Evolutionary conservation across 768 basidiomycete genomes (phyloP).

Genomic region (Suillus discolor): DNA sequence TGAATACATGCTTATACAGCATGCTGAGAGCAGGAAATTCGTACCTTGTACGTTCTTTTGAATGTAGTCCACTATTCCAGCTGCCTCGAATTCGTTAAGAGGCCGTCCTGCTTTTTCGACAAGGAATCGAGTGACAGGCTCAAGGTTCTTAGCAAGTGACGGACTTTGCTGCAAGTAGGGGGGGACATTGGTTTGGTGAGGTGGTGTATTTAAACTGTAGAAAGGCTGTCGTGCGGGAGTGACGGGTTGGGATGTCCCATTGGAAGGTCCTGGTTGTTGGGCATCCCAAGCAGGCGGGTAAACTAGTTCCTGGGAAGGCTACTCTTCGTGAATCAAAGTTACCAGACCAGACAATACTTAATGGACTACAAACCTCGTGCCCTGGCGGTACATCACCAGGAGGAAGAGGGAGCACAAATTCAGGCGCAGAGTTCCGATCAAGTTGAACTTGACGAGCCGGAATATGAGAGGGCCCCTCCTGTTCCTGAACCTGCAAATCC

Average conservation of each 20-base stretch:
- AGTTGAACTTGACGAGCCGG: conserved; percentile 28
- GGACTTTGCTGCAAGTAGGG: conserved; percentile 12
- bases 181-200: background rate
- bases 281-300: conserved; percentile 15
- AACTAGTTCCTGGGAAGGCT: conserved; percentile 3
- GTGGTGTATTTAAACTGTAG: conserved; percentile 18
- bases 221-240: conserved; percentile 15
- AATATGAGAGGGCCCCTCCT: conserved; percentile 25
- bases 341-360: background rate
- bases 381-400: conserved; percentile 10
- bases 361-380: conserved; percentile 1
- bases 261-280: conserved; percentile 4
- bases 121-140: conserved; percentile 51
- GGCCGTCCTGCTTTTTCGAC: conserved; percentile 47
- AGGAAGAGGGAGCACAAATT: conserved; percentile 19
- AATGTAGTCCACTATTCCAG: conserved; percentile 57
- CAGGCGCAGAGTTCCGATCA: conserved; percentile 12
- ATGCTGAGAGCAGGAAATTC: conserved; percentile 13
- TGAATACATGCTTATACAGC: conserved; percentile 19
- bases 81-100: conserved; percentile 54
- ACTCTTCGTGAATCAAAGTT: background rate
- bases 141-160: conserved; percentile 45
- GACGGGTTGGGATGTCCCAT: background rate
- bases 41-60: conserved; percentile 52
- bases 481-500: conserved; percentile 13